Conservation (phyloP, 2,329 filamentous ascomycete genomes). For the Elsinoe arachidis region DNA sequence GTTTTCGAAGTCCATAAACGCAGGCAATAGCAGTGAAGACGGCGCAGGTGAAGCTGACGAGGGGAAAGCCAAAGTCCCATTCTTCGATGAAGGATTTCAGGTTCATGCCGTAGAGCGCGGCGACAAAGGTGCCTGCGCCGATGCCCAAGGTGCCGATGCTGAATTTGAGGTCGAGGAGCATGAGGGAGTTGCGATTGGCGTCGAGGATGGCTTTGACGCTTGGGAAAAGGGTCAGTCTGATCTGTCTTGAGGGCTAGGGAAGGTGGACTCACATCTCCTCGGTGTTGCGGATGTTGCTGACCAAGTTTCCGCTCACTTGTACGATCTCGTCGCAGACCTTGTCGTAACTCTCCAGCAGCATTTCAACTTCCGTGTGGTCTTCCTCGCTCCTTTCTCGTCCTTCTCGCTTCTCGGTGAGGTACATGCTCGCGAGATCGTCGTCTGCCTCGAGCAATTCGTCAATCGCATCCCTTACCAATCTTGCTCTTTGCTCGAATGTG, state of each 20-base stretch:
- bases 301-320: conserved; percentile 84
- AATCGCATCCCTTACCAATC: conserved; percentile 86
- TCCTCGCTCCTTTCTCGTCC: conserved; percentile 66
- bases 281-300: conserved; percentile 91
- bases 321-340: conserved; percentile 98
- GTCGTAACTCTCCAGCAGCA: conserved; percentile 93
- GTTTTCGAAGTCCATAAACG: conserved; percentile 71
- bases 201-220: conserved; percentile 95
- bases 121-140: conserved; percentile 87
- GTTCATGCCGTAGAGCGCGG: conserved; percentile 99
- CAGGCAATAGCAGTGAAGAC: conserved; percentile 69
- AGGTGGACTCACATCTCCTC: conserved; percentile 77
- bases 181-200: conserved; percentile 94
- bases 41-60: conserved; percentile 62
- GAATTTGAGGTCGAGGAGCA: conserved; percentile 95
- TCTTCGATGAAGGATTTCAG: conserved; percentile 98
- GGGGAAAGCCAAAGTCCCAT: conserved; percentile 73
- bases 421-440: conserved; percentile 91
- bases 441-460: conserved; percentile 93
- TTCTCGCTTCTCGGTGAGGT: conserved; percentile 77
- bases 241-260: no score
- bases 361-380: conserved; percentile 93
- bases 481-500: conserved; percentile 95
- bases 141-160: conserved; percentile 92
- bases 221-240: not conserved